A percentile compares a stretch with the other conserved stretches of the same genome.
phyloP scores from a whole-genome alignment of 1,284 basidiomycete genomes.

The Naganishia liquefaciens region DNA sequence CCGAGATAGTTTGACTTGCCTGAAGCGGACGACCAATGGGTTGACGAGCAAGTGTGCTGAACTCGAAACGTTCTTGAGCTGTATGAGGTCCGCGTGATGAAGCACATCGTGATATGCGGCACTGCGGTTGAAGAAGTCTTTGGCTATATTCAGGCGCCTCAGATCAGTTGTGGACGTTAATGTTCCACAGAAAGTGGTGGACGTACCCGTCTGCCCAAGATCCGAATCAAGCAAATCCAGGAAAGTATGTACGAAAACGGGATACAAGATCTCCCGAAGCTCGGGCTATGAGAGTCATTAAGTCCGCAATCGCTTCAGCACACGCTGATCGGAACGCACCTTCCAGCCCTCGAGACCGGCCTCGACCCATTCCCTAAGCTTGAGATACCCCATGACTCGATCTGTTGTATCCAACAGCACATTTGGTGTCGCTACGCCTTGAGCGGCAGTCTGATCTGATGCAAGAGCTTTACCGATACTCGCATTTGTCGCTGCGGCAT shows the following conservation, averaged over 20 bases:
- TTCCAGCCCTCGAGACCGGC: constrained; percentile 82
- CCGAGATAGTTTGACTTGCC: constrained; percentile 48
- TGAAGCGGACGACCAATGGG: constrained; percentile 78
- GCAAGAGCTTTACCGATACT: constrained; percentile 58
- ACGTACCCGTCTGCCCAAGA: constrained; percentile 80
- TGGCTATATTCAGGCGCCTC: constrained; percentile 57
- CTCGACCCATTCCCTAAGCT: constrained; percentile 67
- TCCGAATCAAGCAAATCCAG: constrained; percentile 89
- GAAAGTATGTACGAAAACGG: constrained; percentile 96
- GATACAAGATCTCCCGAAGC: constrained; percentile 87
- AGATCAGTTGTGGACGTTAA: background rate
- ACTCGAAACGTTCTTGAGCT: constrained; percentile 77
- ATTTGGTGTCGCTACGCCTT: constrained; percentile 35
- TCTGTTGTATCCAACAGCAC: constrained; percentile 80
- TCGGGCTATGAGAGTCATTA: constrained; percentile 72
- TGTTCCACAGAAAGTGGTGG: background rate
- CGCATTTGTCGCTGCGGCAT: constrained; percentile 66
- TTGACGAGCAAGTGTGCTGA: constrained; percentile 84
- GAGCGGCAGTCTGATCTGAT: constrained; percentile 50
- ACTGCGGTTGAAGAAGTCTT: constrained; percentile 73
- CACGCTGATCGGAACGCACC: constrained; percentile 65
- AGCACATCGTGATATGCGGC: constrained; percentile 67
- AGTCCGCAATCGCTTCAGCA: no score
- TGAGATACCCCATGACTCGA: constrained; percentile 66
- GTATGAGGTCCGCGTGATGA: constrained; percentile 73